Evolutionary conservation across 768 basidiomycete genomes (phyloP).

Genomic region (Termitomyces sp.): DNA sequence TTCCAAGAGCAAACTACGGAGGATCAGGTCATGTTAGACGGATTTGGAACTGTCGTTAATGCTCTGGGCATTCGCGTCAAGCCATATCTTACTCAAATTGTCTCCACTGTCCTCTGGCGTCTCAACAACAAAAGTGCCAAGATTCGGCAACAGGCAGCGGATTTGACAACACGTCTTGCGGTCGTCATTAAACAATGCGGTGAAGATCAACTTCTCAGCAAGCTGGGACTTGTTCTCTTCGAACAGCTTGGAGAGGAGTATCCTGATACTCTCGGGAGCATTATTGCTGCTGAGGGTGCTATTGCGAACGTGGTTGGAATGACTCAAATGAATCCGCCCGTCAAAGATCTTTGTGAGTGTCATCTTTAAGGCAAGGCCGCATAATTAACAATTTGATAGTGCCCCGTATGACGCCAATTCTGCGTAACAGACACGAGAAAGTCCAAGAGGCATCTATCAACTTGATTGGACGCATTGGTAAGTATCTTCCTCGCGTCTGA

Average conservation of each 20-base stretch:
- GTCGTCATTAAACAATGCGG: constrained; percentile 99
- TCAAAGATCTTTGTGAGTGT: constrained; percentile 93
- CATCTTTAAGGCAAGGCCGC: not conserved
- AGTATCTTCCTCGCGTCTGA: constrained; percentile 28
- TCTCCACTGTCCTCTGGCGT: constrained; percentile 98
- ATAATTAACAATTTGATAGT: constrained; percentile 43
- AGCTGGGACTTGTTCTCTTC: constrained; percentile 93
- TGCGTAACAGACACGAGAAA: constrained; percentile 98
- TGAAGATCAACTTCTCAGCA: constrained; percentile 92
- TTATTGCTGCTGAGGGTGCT: constrained; percentile 97
- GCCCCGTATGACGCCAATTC: constrained; percentile 99
- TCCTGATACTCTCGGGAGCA: constrained; percentile 97
- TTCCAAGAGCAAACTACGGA: constrained; percentile 99
- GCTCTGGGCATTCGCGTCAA: constrained; percentile 96
- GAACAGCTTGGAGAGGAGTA: constrained; percentile 99
- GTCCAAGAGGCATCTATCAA: constrained; percentile 99
- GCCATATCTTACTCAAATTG: constrained; percentile 97
- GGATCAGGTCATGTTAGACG: constrained; percentile 98
- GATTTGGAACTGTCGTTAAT: constrained; percentile 96
- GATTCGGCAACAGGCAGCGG: constrained; percentile 98
- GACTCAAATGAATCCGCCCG: constrained; percentile 99
- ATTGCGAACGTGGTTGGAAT: constrained; percentile 99
- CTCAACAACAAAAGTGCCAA: constrained; percentile 99
- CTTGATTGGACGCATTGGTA: constrained; percentile 91
- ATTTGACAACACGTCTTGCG: constrained; percentile 91